Conservation (phyloP, 768 basidiomycete species). For the Pisolithus albus region DNA sequence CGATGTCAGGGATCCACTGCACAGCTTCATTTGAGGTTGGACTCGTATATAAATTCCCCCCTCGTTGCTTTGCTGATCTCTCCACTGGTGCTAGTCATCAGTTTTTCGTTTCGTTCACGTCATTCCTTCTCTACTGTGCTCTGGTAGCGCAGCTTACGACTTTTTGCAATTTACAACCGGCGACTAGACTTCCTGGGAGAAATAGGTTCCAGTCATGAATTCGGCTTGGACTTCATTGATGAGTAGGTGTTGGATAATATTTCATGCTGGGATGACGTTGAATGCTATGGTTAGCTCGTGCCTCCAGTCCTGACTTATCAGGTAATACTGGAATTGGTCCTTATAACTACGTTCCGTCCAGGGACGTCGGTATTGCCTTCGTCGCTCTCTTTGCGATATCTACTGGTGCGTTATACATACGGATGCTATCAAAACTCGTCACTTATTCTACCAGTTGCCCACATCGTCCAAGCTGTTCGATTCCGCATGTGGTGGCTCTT, state of each 20-base stretch:
- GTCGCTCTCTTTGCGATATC: constrained; percentile 36
- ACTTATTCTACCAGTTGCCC: constrained; percentile 29
- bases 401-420: constrained; percentile 22
- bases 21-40: constrained; percentile 1
- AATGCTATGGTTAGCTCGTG: neutral
- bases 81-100: constrained; percentile 2
- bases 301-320: neutral
- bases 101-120: neutral
- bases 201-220: neutral
- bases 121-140: constrained; percentile 1
- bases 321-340: constrained; percentile 12
- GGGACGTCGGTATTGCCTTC: constrained; percentile 31
- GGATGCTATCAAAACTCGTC: neutral
- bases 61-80: neutral
- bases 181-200: neutral
- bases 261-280: neutral
- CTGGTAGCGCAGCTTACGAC: constrained; percentile 4
- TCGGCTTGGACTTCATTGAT: neutral
- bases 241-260: neutral
- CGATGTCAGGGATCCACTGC: neutral
- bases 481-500: constrained; percentile 47
- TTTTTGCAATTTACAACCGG: neutral
- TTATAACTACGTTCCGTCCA: constrained; percentile 37
- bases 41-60: neutral
- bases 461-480: constrained; percentile 37